A percentile compares a stretch with the other conserved stretches of the same genome.
Evolutionary conservation across 495 filamentous ascomycete genomes (phyloP).

Genomic region (Xylaria castorea): DNA sequence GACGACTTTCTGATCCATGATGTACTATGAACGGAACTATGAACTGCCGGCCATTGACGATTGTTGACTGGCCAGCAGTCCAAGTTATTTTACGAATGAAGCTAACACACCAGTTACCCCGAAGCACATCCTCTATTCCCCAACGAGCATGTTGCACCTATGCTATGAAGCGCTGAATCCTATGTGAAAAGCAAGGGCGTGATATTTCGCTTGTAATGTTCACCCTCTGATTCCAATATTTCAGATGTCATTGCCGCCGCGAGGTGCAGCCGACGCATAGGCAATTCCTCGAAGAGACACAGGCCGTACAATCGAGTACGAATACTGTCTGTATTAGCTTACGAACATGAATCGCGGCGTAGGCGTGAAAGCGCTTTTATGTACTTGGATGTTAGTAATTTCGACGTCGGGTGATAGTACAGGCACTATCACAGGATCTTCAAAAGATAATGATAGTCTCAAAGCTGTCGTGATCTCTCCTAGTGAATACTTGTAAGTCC

Average conservation of each 20-base stretch:
- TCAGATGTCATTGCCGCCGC: background rate
- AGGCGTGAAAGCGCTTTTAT: background rate
- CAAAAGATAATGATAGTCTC: background rate
- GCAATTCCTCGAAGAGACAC: background rate
- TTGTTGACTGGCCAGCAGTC: background rate
- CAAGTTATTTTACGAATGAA: background rate
- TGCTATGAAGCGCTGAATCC: background rate
- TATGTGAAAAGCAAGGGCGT: background rate
- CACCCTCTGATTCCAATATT: background rate
- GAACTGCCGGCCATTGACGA: background rate
- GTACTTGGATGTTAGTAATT: background rate
- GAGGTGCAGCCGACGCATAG: background rate
- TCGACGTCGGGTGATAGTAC: background rate
- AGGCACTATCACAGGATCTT: background rate
- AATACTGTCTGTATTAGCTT: background rate
- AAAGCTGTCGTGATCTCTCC: slow-evolving; percentile 31
- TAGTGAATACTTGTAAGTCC: slow-evolving; percentile 39
- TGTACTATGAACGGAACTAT: background rate
- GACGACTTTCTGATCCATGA: background rate
- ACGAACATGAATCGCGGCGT: background rate
- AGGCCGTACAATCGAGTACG: background rate
- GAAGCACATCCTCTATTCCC: background rate
- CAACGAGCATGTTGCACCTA: background rate
- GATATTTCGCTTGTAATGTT: background rate
- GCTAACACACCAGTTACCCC: background rate